Evolutionary conservation across 192 early-diverging fungal species (phyloP), one percentile per base, ranked within the genome.

Genomic region (Mortierella alpina): DNA sequence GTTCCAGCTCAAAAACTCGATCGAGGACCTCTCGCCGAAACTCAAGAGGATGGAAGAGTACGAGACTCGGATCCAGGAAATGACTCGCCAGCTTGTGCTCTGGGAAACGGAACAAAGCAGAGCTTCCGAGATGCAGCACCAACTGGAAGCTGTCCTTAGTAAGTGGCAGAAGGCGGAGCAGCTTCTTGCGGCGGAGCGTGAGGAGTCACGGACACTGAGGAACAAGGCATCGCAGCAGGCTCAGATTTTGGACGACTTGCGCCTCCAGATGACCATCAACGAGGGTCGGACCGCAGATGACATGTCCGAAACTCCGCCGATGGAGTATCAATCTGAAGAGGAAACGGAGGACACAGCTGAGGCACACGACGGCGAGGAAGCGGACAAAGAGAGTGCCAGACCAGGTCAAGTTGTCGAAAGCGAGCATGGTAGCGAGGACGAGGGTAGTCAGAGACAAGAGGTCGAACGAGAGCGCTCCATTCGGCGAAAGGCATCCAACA

Each of bases 11-110:
- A 79, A 87, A 20, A 90, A 83, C 48, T 59, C 82, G 46, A 71
- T 88, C 12, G 73, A 84, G 46, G 79, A 84, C 7, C 17, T 83
- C 7, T 72, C 86, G 11, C 87, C 88, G 9, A 81, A 83, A 12
- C 65, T 90, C 17, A 80, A 85, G 48, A 80, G 70, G 49, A 59
- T 87, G 61, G 72, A 78, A 45, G 87, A 88, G 51, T 86, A 86
- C 39, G 84, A 90, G 58, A 80, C 85, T 47, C 69, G 82, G 23
- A 83, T 88, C 17, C 52, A 86, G 53, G 85, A 87, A 54, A 68
- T 90, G 63, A 86, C 88, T 0, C 80, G 85, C 5, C 83, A 88
- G 52, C 65, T 89, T 55, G 50, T 88, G 5, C 68, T 86, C 5
- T 89, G 86, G 86, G 84, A 83, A 48, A 42, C 59, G 6, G 76